Base-by-base conservation (phyloP, 805 yeast genomes). In the Yarrowia sp. region DNA sequence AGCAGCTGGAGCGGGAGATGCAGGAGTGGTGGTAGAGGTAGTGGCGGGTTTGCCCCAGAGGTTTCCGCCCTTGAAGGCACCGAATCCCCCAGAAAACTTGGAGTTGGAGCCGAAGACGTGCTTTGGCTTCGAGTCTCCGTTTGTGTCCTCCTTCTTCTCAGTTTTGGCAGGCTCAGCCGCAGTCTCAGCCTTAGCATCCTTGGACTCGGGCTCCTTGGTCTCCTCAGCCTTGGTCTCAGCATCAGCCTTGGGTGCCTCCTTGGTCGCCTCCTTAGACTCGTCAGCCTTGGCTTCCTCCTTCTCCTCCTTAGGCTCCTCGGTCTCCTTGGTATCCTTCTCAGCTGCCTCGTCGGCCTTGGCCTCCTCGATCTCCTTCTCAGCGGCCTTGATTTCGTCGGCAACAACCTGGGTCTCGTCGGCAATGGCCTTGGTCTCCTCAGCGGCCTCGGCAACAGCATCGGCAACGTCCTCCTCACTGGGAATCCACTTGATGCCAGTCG, bases 81-180 rank as follows among this genome's bases (percentile, higher is more conserved):
- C 53, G 18, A 58, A 25, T 14, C 58, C 36, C 10, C 56, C 61
- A 0, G 64, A 39, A 19, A 64, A 65, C 49, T 62, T 62, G 18
- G 65, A 31, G 16, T 47, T 29, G 14, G 65, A 32, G 3, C 80
- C 80, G 69, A 80, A 80, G 3, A 77, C 68, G 2, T 51, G 59
- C 24, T 51, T 51, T 18, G 47, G 61, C 29, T 38, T 39, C 5
- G 59, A n/a, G 24, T 25, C 36, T 10, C 36, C 44, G 27, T 35
- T 27, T 6, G 35, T 14, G 21, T 32, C 18, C 24, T 38, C 25
- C 13, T n/a, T 9, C 21, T 16, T 32, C 10, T n/a, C 25, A 46
- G 55, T 7, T 4, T 14, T 70, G 53, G 24, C 66, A 10, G 35
- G 49, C 7, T 42, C 56, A 29, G 56, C 46, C 14, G 29, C 27